These are phyloP conservation scores for Suillus bovinus DNA, from an alignment of 768 basidiomycete genomes.

Conservation along the genomic window DNA sequence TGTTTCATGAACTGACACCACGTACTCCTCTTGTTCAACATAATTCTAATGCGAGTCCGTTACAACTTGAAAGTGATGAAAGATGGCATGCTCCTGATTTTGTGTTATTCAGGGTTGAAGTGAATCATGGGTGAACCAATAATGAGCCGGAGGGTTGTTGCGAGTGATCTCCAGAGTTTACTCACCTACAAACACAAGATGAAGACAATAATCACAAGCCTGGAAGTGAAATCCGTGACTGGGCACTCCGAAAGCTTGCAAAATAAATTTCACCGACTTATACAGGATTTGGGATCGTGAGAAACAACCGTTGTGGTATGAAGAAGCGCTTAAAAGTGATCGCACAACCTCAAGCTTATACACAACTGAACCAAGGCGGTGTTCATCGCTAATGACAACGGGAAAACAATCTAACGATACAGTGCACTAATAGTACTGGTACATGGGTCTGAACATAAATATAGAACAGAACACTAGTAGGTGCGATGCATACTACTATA, in stretches of 20 bases:
- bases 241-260: neutral
- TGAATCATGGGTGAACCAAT: neutral
- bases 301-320: no score
- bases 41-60: neutral
- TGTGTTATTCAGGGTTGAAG: neutral
- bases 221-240: no score
- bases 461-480: neutral
- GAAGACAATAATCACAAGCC: no score
- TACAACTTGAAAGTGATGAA: neutral
- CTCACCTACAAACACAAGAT: neutral
- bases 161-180: neutral
- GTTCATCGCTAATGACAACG: neutral
- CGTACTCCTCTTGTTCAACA: conserved; percentile 4
- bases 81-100: neutral
- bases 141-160: neutral
- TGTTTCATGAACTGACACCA: neutral
- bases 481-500: neutral
- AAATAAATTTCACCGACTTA: neutral
- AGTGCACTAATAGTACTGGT: neutral
- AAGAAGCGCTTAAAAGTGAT: neutral
- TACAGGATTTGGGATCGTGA: neutral
- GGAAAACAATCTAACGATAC: neutral
- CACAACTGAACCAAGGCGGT: neutral
- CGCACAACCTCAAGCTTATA: neutral
- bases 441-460: neutral